phyloP scores from a whole-genome alignment of 345 rosid species.

The Euphorbia tirucalli region DNA sequence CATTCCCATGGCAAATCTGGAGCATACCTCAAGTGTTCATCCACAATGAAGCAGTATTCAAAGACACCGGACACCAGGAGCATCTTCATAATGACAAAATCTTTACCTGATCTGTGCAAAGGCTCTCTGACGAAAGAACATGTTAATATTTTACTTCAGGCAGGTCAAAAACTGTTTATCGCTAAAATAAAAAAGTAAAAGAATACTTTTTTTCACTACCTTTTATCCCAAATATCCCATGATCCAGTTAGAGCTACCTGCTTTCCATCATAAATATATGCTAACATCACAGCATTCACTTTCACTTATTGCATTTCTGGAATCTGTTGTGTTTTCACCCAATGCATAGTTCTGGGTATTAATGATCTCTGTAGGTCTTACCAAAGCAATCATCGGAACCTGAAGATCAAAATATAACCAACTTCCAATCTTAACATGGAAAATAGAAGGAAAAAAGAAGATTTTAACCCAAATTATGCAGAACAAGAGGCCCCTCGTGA shows the following conservation, averaged over 20 bases:
- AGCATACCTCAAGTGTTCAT: conserved; percentile 36
- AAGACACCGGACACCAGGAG: conserved; percentile 56
- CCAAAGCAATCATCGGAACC: conserved; percentile 29
- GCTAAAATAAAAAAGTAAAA: neutral
- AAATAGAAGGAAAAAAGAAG: neutral
- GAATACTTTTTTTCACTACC: too few species aligned
- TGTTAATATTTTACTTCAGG: neutral
- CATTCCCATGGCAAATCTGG: conserved; percentile 50
- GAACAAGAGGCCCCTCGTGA: neutral
- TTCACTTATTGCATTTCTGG: conserved; percentile 22
- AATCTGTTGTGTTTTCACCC: conserved; percentile 18
- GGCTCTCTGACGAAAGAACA: conserved; percentile 36
- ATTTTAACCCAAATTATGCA: neutral
- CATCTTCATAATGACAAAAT: conserved; percentile 48
- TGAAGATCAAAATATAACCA: conserved; percentile 18
- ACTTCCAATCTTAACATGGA: neutral
- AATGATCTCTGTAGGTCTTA: conserved; percentile 20
- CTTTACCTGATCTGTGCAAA: conserved; percentile 44
- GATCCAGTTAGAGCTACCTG: conserved; percentile 63
- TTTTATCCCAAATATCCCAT: conserved; percentile 57
- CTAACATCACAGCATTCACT: conserved; percentile 39
- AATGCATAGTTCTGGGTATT: conserved; percentile 17
- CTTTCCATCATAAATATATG: conserved; percentile 58
- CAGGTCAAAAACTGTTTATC: neutral
- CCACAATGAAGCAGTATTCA: conserved; percentile 57